Percentiles rank a stretch among this genome's conserved stretches.
These are phyloP conservation scores for Brassica hybrid DNA, from an alignment of 441 rosid genomes.

Conservation along the genomic window DNA sequence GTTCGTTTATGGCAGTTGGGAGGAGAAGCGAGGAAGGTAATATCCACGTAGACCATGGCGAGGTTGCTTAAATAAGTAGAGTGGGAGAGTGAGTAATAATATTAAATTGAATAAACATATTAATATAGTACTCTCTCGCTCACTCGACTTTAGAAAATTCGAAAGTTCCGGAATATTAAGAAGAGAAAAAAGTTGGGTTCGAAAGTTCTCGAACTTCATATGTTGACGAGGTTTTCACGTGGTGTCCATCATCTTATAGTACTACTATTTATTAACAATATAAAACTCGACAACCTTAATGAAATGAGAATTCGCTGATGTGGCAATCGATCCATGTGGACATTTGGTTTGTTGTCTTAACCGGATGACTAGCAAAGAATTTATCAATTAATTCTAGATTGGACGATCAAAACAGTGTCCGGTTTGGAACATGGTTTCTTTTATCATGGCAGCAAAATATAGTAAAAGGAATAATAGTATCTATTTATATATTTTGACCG, in stretches of 20 bases:
- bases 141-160: background rate
- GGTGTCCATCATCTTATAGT: background rate
- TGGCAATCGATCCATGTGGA: background rate
- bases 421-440: background rate
- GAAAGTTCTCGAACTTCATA: constrained; percentile 36
- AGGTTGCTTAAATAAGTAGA: constrained; percentile 39
- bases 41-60: constrained; percentile 32
- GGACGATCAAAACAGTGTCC: background rate
- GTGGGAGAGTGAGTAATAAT: constrained; percentile 14
- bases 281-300: background rate
- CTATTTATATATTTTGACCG: background rate
- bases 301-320: background rate
- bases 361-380: background rate
- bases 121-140: constrained; percentile 9
- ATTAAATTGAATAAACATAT: background rate
- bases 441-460: background rate
- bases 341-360: constrained; percentile 18
- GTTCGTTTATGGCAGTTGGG: constrained; percentile 45
- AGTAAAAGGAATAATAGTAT: background rate
- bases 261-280: background rate
- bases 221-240: constrained; percentile 13
- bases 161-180: constrained; percentile 26
- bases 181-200: background rate
- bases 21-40: constrained; percentile 17
- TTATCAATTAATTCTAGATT: background rate